phyloP scores from a whole-genome alignment of 495 filamentous ascomycete species.

The Friedmanniomyces endolithicus region DNA sequence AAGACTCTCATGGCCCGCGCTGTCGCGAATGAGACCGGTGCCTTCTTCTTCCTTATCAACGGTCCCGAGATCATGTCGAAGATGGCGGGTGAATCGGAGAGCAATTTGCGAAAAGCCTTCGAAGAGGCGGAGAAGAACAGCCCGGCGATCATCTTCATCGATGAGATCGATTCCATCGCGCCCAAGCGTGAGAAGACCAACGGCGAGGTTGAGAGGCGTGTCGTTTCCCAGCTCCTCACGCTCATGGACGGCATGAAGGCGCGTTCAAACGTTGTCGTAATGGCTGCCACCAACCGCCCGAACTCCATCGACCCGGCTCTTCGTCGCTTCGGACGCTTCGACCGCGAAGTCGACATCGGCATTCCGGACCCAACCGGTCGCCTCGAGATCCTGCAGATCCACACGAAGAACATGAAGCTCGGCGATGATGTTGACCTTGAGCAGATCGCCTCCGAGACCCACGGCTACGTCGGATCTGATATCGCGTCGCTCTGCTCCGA shows the following conservation, averaged over 20 bases:
- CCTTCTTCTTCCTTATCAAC: slow-evolving; percentile 99
- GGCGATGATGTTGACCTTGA: slow-evolving; percentile 93
- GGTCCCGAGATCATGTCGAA: slow-evolving; percentile 99
- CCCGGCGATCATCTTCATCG: slow-evolving; percentile 98
- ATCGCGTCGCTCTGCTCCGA: slow-evolving; percentile 97
- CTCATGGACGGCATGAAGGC: slow-evolving; percentile 99
- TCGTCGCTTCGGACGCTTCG: slow-evolving; percentile 93
- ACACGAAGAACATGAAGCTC: slow-evolving; percentile 99
- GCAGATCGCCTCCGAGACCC: slow-evolving; percentile 92
- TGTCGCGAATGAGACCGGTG: slow-evolving; percentile 95
- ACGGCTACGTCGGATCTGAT: slow-evolving; percentile 98
- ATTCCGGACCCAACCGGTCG: slow-evolving; percentile 96
- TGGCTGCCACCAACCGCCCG: slow-evolving; percentile 94
- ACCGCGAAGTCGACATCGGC: slow-evolving; percentile 95
- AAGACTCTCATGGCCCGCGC: slow-evolving; percentile 98
- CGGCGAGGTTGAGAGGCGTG: slow-evolving; percentile 94
- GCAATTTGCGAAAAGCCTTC: slow-evolving; percentile 92
- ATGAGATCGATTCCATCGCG: slow-evolving; percentile 97
- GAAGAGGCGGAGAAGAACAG: slow-evolving; percentile 99
- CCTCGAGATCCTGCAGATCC: slow-evolving; percentile 96
- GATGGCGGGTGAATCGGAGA: slow-evolving; percentile 98
- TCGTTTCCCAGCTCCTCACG: slow-evolving; percentile 93
- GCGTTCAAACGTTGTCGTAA: slow-evolving; percentile 93
- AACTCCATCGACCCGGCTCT: slow-evolving; percentile 97
- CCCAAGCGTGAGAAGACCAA: slow-evolving; percentile 99